Conservation (phyloP, 2,329 filamentous ascomycete species). For the Microdochium paspali region DNA sequence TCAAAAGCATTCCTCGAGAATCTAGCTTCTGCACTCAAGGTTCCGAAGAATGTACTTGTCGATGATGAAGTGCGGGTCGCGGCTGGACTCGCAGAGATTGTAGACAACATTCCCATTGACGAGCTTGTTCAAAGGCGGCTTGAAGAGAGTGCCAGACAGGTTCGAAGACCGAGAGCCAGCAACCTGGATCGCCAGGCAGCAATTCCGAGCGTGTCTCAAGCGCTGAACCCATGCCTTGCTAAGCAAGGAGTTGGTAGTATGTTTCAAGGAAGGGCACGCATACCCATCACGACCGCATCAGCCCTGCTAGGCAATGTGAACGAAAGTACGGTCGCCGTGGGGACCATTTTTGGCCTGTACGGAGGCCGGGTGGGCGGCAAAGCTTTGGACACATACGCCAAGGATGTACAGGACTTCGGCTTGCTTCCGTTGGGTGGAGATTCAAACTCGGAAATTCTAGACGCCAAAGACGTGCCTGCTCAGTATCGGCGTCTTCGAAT, state of each 20-base stretch:
- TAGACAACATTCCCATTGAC: slow-evolving; percentile 59
- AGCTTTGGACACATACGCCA: slow-evolving; percentile 81
- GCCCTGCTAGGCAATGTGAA: slow-evolving; percentile 72
- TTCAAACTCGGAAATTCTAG: slow-evolving; percentile 28
- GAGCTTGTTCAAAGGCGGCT: slow-evolving; percentile 53
- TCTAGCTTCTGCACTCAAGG: slow-evolving; percentile 59
- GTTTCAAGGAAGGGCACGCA: slow-evolving; percentile 60
- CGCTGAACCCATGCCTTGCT: slow-evolving; percentile 64
- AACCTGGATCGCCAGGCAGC: slow-evolving; percentile 42
- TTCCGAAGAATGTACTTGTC: slow-evolving; percentile 54
- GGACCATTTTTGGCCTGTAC: slow-evolving; percentile 86
- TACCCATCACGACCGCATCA: slow-evolving; percentile 66
- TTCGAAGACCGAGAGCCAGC: slow-evolving; percentile 23
- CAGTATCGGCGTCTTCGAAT: slow-evolving; percentile 64
- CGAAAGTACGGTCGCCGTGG: slow-evolving; percentile 70
- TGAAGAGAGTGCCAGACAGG: slow-evolving; percentile 63
- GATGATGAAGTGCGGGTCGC: slow-evolving; percentile 70
- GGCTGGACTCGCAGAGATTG: slow-evolving; percentile 62
- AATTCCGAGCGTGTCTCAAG: slow-evolving; percentile 41
- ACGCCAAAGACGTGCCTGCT: slow-evolving; percentile 40
- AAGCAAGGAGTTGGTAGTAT: slow-evolving; percentile 72
- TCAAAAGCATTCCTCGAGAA: slow-evolving; percentile 64
- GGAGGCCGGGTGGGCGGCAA: slow-evolving; percentile 72
- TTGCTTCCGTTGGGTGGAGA: slow-evolving; percentile 64
- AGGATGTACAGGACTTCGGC: slow-evolving; percentile 81